Conservation (phyloP, 2,329 filamentous ascomycete species). For the Colletotrichum sp. region DNA sequence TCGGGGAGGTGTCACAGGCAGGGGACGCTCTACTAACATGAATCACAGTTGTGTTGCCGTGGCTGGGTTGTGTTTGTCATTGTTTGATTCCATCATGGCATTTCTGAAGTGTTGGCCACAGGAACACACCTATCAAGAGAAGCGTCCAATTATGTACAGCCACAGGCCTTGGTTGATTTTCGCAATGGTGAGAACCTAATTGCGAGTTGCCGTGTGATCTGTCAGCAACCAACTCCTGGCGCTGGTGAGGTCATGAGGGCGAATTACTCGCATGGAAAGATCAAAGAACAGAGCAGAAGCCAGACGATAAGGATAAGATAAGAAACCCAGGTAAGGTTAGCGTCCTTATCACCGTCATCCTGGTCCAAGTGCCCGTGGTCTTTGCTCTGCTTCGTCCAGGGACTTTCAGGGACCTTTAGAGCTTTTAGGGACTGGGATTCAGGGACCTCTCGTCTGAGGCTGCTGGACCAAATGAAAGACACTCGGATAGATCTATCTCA, state of each 20-base stretch:
- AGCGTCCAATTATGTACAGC: background rate
- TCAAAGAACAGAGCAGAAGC: background rate
- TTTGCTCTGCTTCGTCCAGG: background rate
- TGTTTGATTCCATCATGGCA: background rate
- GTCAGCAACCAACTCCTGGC: background rate
- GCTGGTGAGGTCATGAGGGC: background rate
- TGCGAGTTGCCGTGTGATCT: background rate
- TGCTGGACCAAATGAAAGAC: background rate
- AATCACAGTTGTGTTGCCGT: background rate
- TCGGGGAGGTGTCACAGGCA: background rate
- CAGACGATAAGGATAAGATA: background rate
- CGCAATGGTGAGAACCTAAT: background rate
- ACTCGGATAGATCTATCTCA: slow-evolving; percentile 2
- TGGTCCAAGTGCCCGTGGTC: background rate
- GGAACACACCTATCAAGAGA: background rate
- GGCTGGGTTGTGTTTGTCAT: background rate
- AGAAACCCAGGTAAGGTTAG: background rate
- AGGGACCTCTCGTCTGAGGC: background rate
- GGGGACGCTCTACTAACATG: background rate
- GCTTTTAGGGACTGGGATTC: background rate
- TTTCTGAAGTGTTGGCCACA: background rate
- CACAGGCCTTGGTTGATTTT: background rate
- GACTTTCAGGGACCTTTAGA: background rate
- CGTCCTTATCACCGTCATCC: background rate
- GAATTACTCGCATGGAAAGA: background rate